A percentile compares a stretch with the other conserved stretches of the same genome.
Evolutionary conservation across 2,329 filamentous ascomycete genomes (phyloP).

Genomic region (Claviceps digitariae): DNA sequence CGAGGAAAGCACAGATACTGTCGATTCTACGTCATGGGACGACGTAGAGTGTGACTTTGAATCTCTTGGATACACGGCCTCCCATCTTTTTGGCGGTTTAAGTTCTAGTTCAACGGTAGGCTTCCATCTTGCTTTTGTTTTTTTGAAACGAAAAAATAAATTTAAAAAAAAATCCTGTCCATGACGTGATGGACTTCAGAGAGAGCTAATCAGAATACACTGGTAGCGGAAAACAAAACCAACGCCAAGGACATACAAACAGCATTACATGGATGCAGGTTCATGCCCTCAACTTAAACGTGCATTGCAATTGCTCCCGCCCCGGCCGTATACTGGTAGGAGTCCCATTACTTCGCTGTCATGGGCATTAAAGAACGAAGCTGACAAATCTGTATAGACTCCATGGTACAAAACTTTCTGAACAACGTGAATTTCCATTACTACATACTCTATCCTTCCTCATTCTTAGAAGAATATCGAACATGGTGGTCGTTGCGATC

Average conservation of each 20-base stretch:
- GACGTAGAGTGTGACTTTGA: slow-evolving; percentile 17
- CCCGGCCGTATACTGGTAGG: slow-evolving; percentile 21
- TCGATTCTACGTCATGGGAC: slow-evolving; percentile 13
- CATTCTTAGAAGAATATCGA: slow-evolving; percentile 23
- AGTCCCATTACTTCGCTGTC: neutral
- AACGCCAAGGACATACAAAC: slow-evolving; percentile 9
- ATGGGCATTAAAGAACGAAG: neutral
- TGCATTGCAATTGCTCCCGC: slow-evolving; percentile 19
- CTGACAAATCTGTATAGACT: slow-evolving; percentile 13
- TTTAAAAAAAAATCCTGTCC: no score
- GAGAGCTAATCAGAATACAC: neutral
- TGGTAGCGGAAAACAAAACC: slow-evolving; percentile 9
- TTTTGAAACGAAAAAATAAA: no score
- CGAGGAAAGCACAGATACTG: slow-evolving; percentile 8
- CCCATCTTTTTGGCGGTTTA: slow-evolving; percentile 18
- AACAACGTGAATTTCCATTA: slow-evolving; percentile 25
- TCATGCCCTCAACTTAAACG: slow-evolving; percentile 18
- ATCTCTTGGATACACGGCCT: slow-evolving; percentile 22
- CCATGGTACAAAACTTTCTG: slow-evolving; percentile 24
- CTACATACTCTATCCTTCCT: slow-evolving; percentile 24
- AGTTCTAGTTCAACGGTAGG: slow-evolving; percentile 1
- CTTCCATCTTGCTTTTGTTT: neutral
- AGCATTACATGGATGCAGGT: slow-evolving; percentile 8
- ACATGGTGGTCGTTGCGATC: slow-evolving; percentile 21
- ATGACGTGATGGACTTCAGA: neutral